phyloP scores from a whole-genome alignment of 2,329 filamentous ascomycete species.

The Sporothrix humicola region DNA sequence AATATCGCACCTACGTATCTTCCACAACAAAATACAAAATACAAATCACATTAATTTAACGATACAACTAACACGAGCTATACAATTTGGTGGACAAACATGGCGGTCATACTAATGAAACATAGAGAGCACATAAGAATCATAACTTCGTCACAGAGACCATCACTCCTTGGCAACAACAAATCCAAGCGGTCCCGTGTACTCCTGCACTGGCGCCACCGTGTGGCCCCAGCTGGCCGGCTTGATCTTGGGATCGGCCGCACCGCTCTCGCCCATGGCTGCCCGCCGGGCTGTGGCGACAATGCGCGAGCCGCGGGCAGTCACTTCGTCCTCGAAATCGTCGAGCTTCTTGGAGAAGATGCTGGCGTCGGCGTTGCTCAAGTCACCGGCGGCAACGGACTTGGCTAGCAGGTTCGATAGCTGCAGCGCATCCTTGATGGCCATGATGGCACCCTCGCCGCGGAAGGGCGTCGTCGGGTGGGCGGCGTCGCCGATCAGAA shows the following conservation, averaged over 20 bases:
- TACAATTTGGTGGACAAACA: background rate
- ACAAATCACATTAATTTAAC: background rate
- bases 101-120: background rate
- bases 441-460: conserved; percentile 56
- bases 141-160: background rate
- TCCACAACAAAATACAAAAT: background rate
- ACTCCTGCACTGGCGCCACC: conserved; percentile 17
- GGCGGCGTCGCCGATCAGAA: conserved; percentile 54
- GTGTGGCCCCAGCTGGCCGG: conserved; percentile 36
- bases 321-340: conserved; percentile 42
- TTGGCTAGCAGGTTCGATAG: conserved; percentile 41
- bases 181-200: conserved; percentile 4
- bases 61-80: background rate
- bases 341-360: conserved; percentile 38
- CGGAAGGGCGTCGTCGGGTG: conserved; percentile 55
- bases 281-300: conserved; percentile 35
- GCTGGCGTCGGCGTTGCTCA: background rate
- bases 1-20: background rate
- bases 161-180: background rate
- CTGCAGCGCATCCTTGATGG: conserved; percentile 48
- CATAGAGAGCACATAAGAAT: background rate
- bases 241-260: conserved; percentile 19
- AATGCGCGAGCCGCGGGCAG: conserved; percentile 40
- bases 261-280: conserved; percentile 6
- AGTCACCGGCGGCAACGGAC: conserved; percentile 27